Evolutionary conservation across 2,329 filamentous ascomycete genomes (phyloP).

Genomic region (Sclerotinia trifoliorum): DNA sequence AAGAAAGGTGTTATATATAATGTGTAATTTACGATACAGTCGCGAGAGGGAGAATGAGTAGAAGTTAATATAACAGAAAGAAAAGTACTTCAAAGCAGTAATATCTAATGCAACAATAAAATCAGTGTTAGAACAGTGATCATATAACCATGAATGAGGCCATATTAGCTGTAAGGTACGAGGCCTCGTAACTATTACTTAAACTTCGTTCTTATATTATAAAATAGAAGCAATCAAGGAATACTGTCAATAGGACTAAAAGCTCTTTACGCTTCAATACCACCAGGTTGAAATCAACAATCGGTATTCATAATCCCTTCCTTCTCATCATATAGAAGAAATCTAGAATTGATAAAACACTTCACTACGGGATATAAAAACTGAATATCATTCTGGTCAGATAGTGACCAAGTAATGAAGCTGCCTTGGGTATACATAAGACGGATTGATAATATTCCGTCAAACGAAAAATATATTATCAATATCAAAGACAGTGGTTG

Average conservation of each 20-base stretch:
- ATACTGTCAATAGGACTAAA: too few species aligned
- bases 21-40: neutral
- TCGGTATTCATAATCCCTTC: constrained; percentile 35
- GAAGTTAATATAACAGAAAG: neutral
- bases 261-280: too few species aligned
- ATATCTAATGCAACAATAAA: too few species aligned
- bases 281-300: too few species aligned
- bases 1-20: constrained; percentile 30
- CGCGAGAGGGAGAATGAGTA: too few species aligned
- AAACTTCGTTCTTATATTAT: too few species aligned
- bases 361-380: neutral
- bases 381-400: constrained; percentile 27
- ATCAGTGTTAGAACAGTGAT: too few species aligned
- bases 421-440: constrained; percentile 21
- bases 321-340: constrained; percentile 40
- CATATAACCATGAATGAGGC: too few species aligned
- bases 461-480: neutral
- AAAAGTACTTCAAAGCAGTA: neutral
- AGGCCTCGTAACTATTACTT: too few species aligned
- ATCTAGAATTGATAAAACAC: constrained; percentile 34
- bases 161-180: too few species aligned
- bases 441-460: neutral
- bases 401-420: constrained; percentile 25
- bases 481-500: too few species aligned
- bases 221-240: too few species aligned